A percentile compares a stretch with the other conserved stretches of the same genome.
Conservation (phyloP, 2,329 filamentous ascomycete species). For the Boeremia exigua region DNA sequence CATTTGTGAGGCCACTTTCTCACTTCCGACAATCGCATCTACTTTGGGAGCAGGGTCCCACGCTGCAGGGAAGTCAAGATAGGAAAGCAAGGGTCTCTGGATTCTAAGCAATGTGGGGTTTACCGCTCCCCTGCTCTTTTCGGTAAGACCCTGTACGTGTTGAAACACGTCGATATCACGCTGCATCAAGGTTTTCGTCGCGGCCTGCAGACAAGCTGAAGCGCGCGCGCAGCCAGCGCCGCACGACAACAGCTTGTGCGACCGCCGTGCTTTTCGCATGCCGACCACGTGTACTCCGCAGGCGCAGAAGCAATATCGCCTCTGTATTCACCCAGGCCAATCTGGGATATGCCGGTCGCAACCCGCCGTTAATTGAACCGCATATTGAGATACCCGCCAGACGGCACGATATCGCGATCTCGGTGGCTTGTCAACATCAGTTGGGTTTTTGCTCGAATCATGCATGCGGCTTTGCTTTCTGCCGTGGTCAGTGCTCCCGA, state of each 20-base stretch:
- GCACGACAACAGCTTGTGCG: not conserved
- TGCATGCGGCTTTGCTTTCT: slow-evolving; percentile 1
- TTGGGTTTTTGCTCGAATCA: not conserved
- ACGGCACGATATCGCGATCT: slow-evolving; percentile 14
- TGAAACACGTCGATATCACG: slow-evolving; percentile 17
- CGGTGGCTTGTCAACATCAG: not conserved
- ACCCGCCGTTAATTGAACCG: slow-evolving; percentile 11
- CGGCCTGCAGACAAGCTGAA: not conserved
- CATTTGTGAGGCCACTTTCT: not conserved
- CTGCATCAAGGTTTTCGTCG: not conserved
- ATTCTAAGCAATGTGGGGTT: slow-evolving; percentile 6
- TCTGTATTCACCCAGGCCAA: not conserved
- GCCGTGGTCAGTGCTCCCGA: not conserved
- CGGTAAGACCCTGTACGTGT: not conserved
- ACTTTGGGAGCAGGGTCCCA: not conserved
- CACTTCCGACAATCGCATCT: slow-evolving; percentile 3
- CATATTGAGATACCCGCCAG: slow-evolving; percentile 10
- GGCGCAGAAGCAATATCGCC: not conserved
- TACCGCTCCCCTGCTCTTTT: slow-evolving; percentile 3
- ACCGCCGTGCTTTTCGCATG: not conserved
- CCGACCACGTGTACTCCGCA: not conserved
- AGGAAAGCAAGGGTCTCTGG: not conserved
- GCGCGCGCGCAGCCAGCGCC: not conserved
- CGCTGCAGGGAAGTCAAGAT: slow-evolving; percentile 4
- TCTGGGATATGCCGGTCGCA: not conserved